Percentiles rank a stretch among this genome's conserved stretches.
Conservation (phyloP, 176 grass and related monocot species). For the Cenchrus americanus region DNA sequence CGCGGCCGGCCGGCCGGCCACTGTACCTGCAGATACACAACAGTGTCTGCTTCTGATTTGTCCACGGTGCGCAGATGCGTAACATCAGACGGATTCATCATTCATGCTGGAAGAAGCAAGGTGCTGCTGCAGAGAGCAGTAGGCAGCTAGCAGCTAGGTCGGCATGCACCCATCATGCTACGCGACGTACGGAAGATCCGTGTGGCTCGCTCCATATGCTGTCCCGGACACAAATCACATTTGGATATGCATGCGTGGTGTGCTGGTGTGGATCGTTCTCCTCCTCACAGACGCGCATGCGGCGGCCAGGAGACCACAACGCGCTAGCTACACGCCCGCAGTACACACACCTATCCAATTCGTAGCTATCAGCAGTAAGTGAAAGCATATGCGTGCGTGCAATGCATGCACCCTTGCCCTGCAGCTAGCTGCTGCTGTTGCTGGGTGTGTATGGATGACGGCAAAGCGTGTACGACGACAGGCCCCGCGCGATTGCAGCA, state of each 20-base stretch:
- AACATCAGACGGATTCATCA: background rate
- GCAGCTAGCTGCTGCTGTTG: too few species aligned
- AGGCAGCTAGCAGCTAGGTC: background rate
- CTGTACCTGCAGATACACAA: background rate
- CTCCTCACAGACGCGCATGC: conserved; percentile 26
- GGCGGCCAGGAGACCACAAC: conserved; percentile 1
- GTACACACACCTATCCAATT: background rate
- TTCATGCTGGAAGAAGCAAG: background rate
- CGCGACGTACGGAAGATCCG: background rate
- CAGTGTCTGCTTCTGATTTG: background rate
- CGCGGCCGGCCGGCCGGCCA: too few species aligned
- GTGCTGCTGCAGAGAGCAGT: background rate
- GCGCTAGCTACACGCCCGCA: too few species aligned
- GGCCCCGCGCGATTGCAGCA: conserved; percentile 24
- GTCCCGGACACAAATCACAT: background rate
- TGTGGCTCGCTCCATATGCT: background rate
- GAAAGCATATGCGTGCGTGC: too few species aligned
- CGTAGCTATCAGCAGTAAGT: background rate
- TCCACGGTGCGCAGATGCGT: background rate
- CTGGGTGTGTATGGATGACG: background rate
- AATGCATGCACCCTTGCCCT: background rate
- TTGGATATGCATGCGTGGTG: background rate
- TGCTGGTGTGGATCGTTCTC: background rate
- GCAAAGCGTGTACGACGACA: background rate
- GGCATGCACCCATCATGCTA: background rate